phyloP scores from a whole-genome alignment of 306 rosid species.

The Arachis stenosperma region DNA sequence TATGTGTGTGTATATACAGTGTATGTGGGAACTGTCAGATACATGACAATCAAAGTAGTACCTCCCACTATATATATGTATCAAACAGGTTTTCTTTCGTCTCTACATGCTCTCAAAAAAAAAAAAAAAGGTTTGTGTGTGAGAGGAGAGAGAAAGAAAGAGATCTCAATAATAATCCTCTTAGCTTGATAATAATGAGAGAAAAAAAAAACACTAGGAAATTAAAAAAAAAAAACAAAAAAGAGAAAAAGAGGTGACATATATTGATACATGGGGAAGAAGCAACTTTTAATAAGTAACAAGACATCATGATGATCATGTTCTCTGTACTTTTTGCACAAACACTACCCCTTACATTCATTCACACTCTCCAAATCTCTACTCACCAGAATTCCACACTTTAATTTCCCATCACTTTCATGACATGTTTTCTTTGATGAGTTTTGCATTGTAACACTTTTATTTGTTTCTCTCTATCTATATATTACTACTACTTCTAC shows the following conservation, averaged over 20 bases:
- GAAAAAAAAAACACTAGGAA: conserved; percentile 20
- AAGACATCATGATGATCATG: conserved; percentile 33
- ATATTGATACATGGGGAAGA: conserved; percentile 36
- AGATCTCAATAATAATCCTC: neutral
- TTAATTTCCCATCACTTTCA: no score
- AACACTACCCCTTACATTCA: conserved; percentile 11
- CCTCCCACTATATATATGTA: neutral
- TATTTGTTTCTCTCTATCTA: conserved; percentile 14
- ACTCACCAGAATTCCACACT: conserved; percentile 32
- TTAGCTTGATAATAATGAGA: neutral
- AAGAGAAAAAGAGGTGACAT: neutral
- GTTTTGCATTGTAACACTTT: no score
- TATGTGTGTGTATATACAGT: conserved; percentile 15
- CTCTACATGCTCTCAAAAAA: neutral
- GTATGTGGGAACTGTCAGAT: conserved; percentile 15
- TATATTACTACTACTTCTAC: neutral
- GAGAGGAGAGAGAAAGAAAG: neutral
- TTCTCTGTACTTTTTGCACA: conserved; percentile 40
- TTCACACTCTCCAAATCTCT: conserved; percentile 35
- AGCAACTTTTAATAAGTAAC: conserved; percentile 40
- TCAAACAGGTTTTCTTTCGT: conserved; percentile 23
- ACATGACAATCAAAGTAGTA: conserved; percentile 37
- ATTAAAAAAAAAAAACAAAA: neutral
- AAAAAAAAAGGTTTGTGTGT: neutral
- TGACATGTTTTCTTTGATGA: no score